These are phyloP conservation scores for Leishmania martiniquensis DNA, from an alignment of 208 protist species.

Conservation along the genomic window DNA sequence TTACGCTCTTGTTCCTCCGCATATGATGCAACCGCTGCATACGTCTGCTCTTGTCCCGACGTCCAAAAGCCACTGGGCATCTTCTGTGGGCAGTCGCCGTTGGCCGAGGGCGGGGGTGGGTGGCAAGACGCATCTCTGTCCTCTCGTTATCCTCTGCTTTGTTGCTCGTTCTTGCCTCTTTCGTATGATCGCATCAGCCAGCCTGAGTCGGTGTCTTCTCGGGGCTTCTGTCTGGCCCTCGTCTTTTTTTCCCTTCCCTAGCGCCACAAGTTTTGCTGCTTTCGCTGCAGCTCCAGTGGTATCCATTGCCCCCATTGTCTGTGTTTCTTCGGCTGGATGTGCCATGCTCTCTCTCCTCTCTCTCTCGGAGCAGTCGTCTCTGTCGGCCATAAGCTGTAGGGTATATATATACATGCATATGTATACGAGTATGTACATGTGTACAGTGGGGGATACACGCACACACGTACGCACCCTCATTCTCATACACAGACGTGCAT, in stretches of 20 bases:
- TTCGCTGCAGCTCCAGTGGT: neutral
- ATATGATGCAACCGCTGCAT: neutral
- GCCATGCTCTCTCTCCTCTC: neutral
- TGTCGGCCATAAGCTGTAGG: neutral
- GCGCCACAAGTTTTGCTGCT: neutral
- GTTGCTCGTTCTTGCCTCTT: too few species aligned
- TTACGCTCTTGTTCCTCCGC: neutral
- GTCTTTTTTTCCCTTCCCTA: neutral
- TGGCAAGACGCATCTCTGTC: neutral
- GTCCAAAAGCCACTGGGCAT: neutral
- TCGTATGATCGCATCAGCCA: neutral
- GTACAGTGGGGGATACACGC: neutral
- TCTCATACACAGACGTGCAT: neutral
- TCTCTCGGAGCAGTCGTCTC: neutral
- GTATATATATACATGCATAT: neutral
- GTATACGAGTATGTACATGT: too few species aligned
- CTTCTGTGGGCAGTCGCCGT: neutral
- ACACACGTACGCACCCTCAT: neutral
- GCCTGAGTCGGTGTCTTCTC: too few species aligned
- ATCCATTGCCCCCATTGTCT: neutral
- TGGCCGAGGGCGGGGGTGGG: neutral
- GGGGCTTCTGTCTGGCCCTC: neutral
- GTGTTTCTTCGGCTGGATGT: too few species aligned
- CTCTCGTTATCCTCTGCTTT: neutral
- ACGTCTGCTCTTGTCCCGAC: neutral